Conservation (phyloP, 371 early-diverging fungal genomes). For the Mucor irregularis region DNA sequence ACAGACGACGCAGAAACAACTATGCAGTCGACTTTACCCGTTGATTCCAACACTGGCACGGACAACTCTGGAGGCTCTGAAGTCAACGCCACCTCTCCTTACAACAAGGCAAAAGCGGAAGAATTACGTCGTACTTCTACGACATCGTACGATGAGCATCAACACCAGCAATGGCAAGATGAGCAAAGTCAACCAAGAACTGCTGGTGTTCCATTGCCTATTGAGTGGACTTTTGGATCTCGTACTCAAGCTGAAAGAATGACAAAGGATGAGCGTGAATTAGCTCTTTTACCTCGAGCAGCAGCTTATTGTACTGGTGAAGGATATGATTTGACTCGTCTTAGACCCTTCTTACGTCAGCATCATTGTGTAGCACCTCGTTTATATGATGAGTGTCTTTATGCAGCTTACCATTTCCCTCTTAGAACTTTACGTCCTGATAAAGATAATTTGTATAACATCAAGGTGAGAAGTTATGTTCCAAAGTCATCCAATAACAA, state of each 20-base stretch:
- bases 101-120: not conserved
- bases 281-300: slow-evolving; percentile 68
- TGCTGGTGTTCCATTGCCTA: slow-evolving; percentile 36
- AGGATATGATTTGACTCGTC: slow-evolving; percentile 63
- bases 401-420: slow-evolving; percentile 67
- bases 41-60: slow-evolving; percentile 6
- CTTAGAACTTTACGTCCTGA: slow-evolving; percentile 48
- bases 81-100: no score
- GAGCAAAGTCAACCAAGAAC: slow-evolving; percentile 20
- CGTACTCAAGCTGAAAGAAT: slow-evolving; percentile 68
- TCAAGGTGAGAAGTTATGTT: slow-evolving; percentile 32
- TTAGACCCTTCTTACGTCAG: slow-evolving; percentile 57
- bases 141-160: slow-evolving; percentile 6
- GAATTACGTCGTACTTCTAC: slow-evolving; percentile 8
- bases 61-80: not conserved
- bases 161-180: slow-evolving; percentile 23
- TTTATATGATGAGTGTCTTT: slow-evolving; percentile 64
- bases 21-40: slow-evolving; percentile 25
- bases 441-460: slow-evolving; percentile 43
- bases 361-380: slow-evolving; percentile 57
- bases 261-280: slow-evolving; percentile 61
- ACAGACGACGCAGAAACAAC: slow-evolving; percentile 27
- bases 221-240: slow-evolving; percentile 43
- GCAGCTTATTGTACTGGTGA: slow-evolving; percentile 91
- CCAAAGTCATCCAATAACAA: not conserved